Base-by-base conservation (phyloP, 2,329 filamentous ascomycete genomes). In the Tolypocladium pustulatum region DNA sequence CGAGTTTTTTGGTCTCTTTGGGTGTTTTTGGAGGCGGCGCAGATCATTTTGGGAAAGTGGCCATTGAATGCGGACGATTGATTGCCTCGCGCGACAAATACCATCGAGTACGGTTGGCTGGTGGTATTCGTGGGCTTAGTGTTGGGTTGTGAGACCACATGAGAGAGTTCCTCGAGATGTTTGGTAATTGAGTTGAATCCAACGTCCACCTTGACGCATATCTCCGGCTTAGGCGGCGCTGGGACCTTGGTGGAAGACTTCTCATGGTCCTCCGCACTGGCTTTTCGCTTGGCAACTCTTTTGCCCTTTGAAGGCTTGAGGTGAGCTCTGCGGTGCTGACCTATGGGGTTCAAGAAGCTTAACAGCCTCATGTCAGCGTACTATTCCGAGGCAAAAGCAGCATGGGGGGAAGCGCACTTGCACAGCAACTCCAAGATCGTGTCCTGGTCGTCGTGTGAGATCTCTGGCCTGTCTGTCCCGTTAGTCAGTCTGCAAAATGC, bases 371-470 rank as follows among this genome's bases (percentile, higher is more conserved):
- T 27, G 54, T 60, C 34, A 58, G 56, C 22, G 54, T 46, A 32
- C 25, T 25, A n/a, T n/a, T 22, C 9, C 37, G 20, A 7, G 20
- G 20, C 9, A 27, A 34, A 32, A 13, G 20, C 5, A 20, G 10
- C 49, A 27, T 15, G 4, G 51, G 40, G 22, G 32, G 34, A 10
- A 9, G 75, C 51, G 64, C 78, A 89, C 87, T 76, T 81, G 80
- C 82, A 88, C 6, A 89, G 75, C 55, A 90, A 75, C 62, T 89
- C 85, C 12, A 89, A 68, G 41, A 89, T 86, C 4, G 78, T 76
- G 56, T 86, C 80, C 69, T 89, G 85, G 57, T 88, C 77, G 55
- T 82, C 74, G 22, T 73, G 67, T 2, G 76, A 75, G 51, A 88
- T 77, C 49, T 78, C 70, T 9, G 87, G 87, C 86, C 87, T 90